These are phyloP conservation scores for Cyanidium caldarium DNA, from an alignment of 23 red algal species.

Conservation along the genomic window DNA sequence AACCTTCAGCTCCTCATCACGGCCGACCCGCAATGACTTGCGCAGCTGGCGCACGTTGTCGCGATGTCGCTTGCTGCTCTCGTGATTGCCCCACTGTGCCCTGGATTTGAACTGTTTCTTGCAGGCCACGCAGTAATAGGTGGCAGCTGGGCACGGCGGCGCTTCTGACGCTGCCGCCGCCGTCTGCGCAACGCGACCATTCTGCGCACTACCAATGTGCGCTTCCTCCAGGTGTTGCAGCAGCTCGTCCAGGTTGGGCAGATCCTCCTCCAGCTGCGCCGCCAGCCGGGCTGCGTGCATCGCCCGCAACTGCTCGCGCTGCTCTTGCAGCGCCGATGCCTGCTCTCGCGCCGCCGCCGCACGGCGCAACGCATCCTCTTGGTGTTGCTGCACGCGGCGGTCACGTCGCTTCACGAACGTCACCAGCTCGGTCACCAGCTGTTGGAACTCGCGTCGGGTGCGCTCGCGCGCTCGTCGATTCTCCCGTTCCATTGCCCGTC, in stretches of 20 bases:
- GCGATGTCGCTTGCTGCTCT: conserved; percentile 65
- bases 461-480: conserved; percentile 46
- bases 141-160: neutral
- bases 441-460: conserved; percentile 51
- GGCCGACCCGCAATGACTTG: neutral
- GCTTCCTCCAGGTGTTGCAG: conserved; percentile 31
- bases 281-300: conserved; percentile 26
- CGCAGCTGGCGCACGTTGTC: neutral
- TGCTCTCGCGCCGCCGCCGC: conserved; percentile 16
- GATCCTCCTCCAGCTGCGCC: conserved; percentile 37
- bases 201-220: neutral
- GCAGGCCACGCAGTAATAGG: conserved; percentile 50
- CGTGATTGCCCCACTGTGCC: conserved; percentile 57
- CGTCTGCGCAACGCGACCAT: neutral
- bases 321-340: conserved; percentile 1
- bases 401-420: conserved; percentile 86
- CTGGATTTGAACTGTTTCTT: conserved; percentile 48
- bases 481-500: conserved; percentile 88
- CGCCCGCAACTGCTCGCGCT: conserved; percentile 14
- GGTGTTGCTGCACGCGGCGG: conserved; percentile 24
- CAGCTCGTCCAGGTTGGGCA: conserved; percentile 53
- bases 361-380: conserved; percentile 32
- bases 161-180: neutral
- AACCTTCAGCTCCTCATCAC: conserved; percentile 16
- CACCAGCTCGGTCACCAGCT: conserved; percentile 55